phyloP scores from a whole-genome alignment of 1,284 basidiomycete species.

The Puccinia horiana region DNA sequence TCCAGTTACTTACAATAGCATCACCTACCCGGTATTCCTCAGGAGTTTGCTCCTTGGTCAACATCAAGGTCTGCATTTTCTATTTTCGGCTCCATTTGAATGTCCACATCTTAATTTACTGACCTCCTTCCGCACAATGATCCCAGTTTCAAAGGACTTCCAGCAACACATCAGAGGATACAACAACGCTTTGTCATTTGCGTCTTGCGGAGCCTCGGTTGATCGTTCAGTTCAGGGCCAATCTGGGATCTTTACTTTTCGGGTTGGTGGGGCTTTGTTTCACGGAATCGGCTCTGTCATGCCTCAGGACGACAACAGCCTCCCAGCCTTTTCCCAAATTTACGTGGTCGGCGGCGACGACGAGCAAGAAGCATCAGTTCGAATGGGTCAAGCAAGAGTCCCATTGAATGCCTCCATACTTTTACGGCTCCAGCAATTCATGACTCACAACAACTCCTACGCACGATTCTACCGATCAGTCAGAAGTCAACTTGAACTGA shows the following conservation, averaged over 20 bases:
- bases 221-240: not conserved
- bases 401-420: not conserved
- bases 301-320: not conserved
- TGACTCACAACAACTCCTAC: not conserved
- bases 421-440: not conserved
- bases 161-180: not conserved
- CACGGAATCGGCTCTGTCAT: conserved; percentile 1
- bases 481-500: not conserved
- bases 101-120: not conserved
- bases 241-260: not conserved
- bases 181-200: conserved; percentile 10
- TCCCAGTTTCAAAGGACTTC: not conserved
- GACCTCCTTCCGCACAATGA: not conserved
- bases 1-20: too few species aligned
- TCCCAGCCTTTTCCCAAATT: conserved; percentile 15
- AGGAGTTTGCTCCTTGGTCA: not conserved
- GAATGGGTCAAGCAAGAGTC: not conserved
- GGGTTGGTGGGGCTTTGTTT: not conserved
- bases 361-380: not conserved
- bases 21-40: not conserved
- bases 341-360: not conserved
- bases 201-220: not conserved
- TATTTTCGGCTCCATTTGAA: too few species aligned
- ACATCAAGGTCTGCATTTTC: not conserved
- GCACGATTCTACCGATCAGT: not conserved